Evolutionary conservation across 257 asterid species (phyloP), one percentile per base, ranked within the genome.

Genomic region (Salvia hispanica): DNA sequence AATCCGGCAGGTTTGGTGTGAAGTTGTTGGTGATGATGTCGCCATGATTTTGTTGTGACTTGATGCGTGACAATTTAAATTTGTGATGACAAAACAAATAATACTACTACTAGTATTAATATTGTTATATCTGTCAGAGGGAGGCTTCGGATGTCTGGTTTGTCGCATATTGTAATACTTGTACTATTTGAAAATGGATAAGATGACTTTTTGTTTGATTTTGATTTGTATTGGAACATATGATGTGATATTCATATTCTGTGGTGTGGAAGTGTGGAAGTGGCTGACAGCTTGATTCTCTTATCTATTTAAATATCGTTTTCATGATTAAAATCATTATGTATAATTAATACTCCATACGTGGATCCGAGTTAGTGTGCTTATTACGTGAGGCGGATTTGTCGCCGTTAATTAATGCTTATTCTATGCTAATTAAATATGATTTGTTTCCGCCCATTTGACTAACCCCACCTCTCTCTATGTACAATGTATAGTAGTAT

Each of bases 371-470:
- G 56, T 43, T 28, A 31, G 4, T 59, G 46, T 37, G 16, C 59
- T 47, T 58, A 21, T 8, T 7, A 40, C 3, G 12, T 31, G 42
- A 13, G 58, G 65, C 79, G 69, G 73, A 70, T 75, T 75, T 64
- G 14, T 56, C 79, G 76, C 72, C 76, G 72, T 18, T 75, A 48
- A 70, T 28, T 74, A 61, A 11, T 75, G 75, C 79, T 43, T 62
- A 64, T 60, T 58, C 42, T 3, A 2, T 39, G 4, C 39, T 37
- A 6, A 3, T 52, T 52, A 52, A 9, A 25, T 12, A 55, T 31
- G 28, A 28, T 33, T 57, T 12, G 25, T 7, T 56, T 2, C 25
- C 7, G 6, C 12, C 66, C 4, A 9, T 28, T 63, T 45, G 40
- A 12, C 52, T 43, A 43, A 46, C 14, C 15, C 7, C 25, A 15